Conservation (phyloP, 805 yeast genomes). For the Pichia scutulata region DNA sequence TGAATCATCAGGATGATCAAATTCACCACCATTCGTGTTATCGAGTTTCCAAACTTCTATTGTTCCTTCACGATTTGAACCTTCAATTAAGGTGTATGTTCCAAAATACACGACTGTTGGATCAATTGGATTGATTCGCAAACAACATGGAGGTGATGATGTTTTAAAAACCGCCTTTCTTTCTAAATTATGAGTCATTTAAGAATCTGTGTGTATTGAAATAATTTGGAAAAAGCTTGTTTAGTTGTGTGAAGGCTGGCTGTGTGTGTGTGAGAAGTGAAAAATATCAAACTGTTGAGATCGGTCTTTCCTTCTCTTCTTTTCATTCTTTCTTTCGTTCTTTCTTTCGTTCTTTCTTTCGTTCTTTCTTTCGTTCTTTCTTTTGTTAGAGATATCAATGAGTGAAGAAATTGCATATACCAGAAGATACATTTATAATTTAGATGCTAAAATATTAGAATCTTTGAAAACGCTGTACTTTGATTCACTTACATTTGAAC, state of each 20-base stretch:
- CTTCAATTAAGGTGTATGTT: conserved; percentile 65
- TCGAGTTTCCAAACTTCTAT: conserved; percentile 33
- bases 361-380: too few relatives aligned
- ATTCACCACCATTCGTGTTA: neutral
- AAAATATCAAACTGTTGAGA: neutral
- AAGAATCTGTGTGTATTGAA: neutral
- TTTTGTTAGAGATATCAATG: too few relatives aligned
- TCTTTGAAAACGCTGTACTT: conserved; percentile 49
- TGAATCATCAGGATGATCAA: conserved; percentile 8
- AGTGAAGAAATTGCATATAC: conserved; percentile 11
- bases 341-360: too few relatives aligned
- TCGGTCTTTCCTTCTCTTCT: too few relatives aligned
- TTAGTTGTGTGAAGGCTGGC: too few relatives aligned
- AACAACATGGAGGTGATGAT: conserved; percentile 75
- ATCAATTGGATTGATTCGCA: conserved; percentile 51
- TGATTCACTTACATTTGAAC: conserved; percentile 40
- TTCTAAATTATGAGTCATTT: conserved; percentile 7
- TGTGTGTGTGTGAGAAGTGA: too few relatives aligned
- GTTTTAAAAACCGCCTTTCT: conserved; percentile 34
- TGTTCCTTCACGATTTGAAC: conserved; percentile 58
- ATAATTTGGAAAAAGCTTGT: neutral
- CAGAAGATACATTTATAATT: conserved; percentile 44
- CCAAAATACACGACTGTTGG: conserved; percentile 53
- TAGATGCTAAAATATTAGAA: conserved; percentile 32
- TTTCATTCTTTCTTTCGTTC: too few relatives aligned